Evolutionary conservation across 306 rosid genomes (phyloP).

Genomic region (Carpinus fangiana): DNA sequence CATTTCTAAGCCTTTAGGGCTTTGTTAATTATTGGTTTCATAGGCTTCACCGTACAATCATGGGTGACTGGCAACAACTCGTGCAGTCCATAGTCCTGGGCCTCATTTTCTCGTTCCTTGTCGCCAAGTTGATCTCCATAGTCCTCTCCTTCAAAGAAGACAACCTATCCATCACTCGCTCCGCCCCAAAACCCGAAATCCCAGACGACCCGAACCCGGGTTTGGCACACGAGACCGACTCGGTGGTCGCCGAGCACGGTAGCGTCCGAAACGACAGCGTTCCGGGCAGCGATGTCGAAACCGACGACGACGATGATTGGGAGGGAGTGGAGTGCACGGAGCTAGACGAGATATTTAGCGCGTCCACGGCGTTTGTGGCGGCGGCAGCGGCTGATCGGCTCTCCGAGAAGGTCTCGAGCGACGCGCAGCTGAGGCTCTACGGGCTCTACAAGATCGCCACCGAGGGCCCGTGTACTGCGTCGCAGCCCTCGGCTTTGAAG

Average conservation of each 20-base stretch:
- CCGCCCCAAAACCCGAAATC: background rate
- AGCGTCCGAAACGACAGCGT: conserved; percentile 71
- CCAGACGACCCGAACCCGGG: background rate
- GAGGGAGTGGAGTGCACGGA: conserved; percentile 98
- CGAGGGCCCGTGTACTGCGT: conserved; percentile 88
- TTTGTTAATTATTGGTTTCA: background rate
- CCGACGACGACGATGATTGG: conserved; percentile 77
- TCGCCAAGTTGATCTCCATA: conserved; percentile 91
- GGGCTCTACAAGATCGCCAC: conserved; percentile 95
- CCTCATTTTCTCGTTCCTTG: conserved; percentile 87
- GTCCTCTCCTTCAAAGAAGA: conserved; percentile 88
- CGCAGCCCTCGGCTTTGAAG: conserved; percentile 90
- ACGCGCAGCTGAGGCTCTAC: conserved; percentile 78
- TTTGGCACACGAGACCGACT: conserved; percentile 50
- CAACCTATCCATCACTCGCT: conserved; percentile 59
- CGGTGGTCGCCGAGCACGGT: conserved; percentile 87
- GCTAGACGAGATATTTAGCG: conserved; percentile 82
- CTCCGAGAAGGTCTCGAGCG: conserved; percentile 75
- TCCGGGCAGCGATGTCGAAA: conserved; percentile 38
- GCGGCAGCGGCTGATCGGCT: conserved; percentile 89
- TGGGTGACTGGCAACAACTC: conserved; percentile 85
- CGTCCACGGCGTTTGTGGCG: conserved; percentile 87
- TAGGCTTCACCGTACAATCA: conserved; percentile 10
- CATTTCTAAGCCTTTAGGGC: conserved; percentile 41
- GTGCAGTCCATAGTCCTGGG: conserved; percentile 78